phyloP scores from a whole-genome alignment of 257 asterid species.

The Penstemon barbatus region DNA sequence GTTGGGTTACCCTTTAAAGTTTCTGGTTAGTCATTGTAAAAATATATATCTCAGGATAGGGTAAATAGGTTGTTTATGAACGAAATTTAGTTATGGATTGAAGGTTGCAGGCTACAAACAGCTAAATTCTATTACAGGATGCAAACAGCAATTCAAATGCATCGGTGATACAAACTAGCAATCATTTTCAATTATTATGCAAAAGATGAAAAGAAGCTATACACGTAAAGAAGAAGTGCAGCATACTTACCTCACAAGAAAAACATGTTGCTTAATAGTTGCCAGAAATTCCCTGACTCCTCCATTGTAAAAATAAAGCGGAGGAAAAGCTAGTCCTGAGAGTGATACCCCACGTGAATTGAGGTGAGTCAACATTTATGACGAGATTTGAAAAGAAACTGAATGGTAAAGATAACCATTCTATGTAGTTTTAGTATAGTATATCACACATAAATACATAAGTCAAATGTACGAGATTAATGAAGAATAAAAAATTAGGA shows the following conservation, averaged over 20 bases:
- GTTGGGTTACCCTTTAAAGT: neutral
- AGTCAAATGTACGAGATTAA: neutral
- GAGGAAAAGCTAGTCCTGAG: slow-evolving; percentile 92
- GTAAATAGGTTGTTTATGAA: neutral
- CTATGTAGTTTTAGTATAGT: too few species aligned
- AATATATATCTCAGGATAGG: neutral
- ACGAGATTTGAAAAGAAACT: neutral
- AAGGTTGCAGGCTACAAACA: neutral
- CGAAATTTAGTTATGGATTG: neutral
- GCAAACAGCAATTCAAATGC: neutral
- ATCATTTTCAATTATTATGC: neutral
- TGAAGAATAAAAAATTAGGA: neutral
- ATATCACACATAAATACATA: too few species aligned
- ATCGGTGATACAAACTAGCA: neutral
- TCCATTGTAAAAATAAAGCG: slow-evolving; percentile 94
- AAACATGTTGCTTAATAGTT: slow-evolving; percentile 74
- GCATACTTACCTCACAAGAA: slow-evolving; percentile 81
- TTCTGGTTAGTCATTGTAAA: slow-evolving; percentile 15
- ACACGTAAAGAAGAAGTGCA: slow-evolving; percentile 28
- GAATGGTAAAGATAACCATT: slow-evolving; percentile 4
- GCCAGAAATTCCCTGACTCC: slow-evolving; percentile 93
- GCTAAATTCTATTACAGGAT: neutral
- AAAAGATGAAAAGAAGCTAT: slow-evolving; percentile 1
- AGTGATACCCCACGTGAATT: slow-evolving; percentile 22
- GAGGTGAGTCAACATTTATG: slow-evolving; percentile 8